Evolutionary conservation across 495 filamentous ascomycete genomes (phyloP).

Genomic region (Neurospora hispaniola): DNA sequence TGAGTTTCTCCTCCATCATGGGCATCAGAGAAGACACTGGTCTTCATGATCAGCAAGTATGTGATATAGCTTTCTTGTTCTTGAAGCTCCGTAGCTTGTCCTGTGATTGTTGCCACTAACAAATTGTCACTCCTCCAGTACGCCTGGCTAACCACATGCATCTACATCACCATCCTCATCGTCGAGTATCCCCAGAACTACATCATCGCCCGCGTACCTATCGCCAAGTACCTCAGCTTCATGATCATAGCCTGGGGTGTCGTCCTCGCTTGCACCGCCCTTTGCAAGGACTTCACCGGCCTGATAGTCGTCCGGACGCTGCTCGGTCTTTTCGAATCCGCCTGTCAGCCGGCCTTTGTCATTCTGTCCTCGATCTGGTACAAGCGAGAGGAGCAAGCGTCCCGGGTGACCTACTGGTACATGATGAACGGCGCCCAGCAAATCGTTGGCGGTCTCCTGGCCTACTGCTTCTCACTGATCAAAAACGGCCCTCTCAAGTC

Average conservation of each 20-base stretch:
- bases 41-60: conserved; percentile 39
- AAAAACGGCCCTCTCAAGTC: conserved; percentile 31
- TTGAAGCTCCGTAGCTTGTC: background rate
- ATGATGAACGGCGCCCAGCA: conserved; percentile 56
- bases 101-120: background rate
- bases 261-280: conserved; percentile 47
- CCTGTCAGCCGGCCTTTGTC: conserved; percentile 50
- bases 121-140: conserved; percentile 17
- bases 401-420: conserved; percentile 59
- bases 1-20: conserved; percentile 64
- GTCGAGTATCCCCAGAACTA: conserved; percentile 47
- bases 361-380: conserved; percentile 66
- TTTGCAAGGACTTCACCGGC: conserved; percentile 44
- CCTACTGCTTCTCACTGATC: conserved; percentile 46
- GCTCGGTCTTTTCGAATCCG: conserved; percentile 59
- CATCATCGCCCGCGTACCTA: conserved; percentile 39
- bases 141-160: conserved; percentile 42
- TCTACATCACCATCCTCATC: conserved; percentile 43
- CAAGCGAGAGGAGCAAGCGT: conserved; percentile 54
- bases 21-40: conserved; percentile 46
- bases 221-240: conserved; percentile 48
- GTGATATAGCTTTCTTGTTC: background rate
- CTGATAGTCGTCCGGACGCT: conserved; percentile 49
- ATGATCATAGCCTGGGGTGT: conserved; percentile 53
- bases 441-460: conserved; percentile 45